Evolutionary conservation across 257 asterid species (phyloP).

Genomic region (Scutellaria galericulata): DNA sequence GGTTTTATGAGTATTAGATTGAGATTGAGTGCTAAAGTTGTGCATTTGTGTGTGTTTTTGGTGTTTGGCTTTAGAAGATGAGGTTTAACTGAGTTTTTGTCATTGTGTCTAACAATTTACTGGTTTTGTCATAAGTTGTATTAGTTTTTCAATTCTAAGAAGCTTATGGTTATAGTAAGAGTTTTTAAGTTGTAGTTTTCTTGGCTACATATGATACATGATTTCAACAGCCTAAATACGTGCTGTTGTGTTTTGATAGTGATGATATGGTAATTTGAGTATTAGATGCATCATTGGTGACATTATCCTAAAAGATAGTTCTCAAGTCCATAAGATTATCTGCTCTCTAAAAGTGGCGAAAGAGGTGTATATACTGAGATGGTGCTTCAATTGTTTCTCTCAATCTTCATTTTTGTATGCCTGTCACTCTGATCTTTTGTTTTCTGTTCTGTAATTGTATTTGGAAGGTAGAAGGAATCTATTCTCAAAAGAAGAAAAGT

Average conservation of each 20-base stretch:
- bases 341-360: not conserved
- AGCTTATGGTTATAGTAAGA: not conserved
- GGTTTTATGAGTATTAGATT: constrained; percentile 2
- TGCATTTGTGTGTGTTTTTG: constrained; percentile 8
- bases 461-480: constrained; percentile 67
- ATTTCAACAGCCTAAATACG: constrained; percentile 23
- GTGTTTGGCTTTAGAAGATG: constrained; percentile 17
- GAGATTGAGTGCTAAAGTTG: constrained; percentile 9
- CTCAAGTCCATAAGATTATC: not conserved
- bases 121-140: not conserved
- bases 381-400: constrained; percentile 23
- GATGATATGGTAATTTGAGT: constrained; percentile 10
- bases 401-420: constrained; percentile 8
- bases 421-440: constrained; percentile 22
- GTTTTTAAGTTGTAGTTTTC: constrained; percentile 9
- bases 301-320: not conserved
- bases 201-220: not conserved
- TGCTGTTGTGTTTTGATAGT: constrained; percentile 25
- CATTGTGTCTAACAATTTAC: not conserved
- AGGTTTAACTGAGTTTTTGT: not conserved
- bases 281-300: not conserved
- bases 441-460: constrained; percentile 25
- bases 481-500: constrained; percentile 77
- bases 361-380: not conserved
- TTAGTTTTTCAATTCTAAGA: not conserved